Conservation (phyloP, 2,329 filamentous ascomycete species). For the Leptographium procerum region DNA sequence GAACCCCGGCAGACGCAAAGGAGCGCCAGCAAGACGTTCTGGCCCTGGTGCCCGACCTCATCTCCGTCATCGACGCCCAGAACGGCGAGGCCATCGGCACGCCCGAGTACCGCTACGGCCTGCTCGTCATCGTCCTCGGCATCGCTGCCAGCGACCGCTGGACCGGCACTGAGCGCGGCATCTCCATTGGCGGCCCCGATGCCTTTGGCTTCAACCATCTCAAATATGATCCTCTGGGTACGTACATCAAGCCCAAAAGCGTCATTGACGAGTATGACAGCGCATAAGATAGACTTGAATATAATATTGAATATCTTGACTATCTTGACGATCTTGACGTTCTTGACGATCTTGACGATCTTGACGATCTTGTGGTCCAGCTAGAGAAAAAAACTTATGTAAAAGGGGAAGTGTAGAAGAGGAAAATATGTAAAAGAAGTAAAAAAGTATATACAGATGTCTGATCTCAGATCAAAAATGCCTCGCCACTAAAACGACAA, state of each 20-base stretch:
- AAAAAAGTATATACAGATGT: background rate
- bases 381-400: no score
- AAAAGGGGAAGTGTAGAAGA: background rate
- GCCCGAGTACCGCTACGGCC: constrained; percentile 41
- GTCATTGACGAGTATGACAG: constrained; percentile 38
- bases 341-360: no score
- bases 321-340: no score
- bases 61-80: constrained; percentile 35
- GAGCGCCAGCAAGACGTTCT: constrained; percentile 26
- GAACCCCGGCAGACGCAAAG: constrained; percentile 2
- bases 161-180: constrained; percentile 33
- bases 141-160: constrained; percentile 42
- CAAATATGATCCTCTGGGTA: constrained; percentile 34
- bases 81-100: constrained; percentile 37
- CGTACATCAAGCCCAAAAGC: constrained; percentile 35
- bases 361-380: no score
- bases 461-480: background rate
- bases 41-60: constrained; percentile 38
- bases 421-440: no score
- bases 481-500: constrained; percentile 21
- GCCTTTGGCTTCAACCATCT: constrained; percentile 36
- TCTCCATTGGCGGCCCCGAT: constrained; percentile 38
- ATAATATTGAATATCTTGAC: background rate
- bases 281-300: background rate
- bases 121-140: constrained; percentile 38